Evolutionary conservation across 441 rosid species (phyloP), one percentile per base, ranked within the genome.

Genomic region (Populus tomentosa): DNA sequence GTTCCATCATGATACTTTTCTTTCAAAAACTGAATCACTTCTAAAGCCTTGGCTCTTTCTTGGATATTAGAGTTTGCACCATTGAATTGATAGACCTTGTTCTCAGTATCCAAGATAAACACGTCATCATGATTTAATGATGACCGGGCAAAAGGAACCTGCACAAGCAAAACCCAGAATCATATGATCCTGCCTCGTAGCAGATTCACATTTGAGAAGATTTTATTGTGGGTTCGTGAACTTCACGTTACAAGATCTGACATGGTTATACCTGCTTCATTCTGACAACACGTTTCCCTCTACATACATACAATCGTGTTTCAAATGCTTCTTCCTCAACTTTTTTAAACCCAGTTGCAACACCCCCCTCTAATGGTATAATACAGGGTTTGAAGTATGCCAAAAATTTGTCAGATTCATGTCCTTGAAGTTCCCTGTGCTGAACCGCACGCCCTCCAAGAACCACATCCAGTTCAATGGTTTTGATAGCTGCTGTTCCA

Each of bases 391-490:
- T 97, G 84, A 97, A 97, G 84, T 93, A 97, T 23, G 99, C 90
- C 87, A 97, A 92, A 83, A 97, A 97, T 82, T 88, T 90, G 79
- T 97, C 97, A 83, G 99, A 92, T 84, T 97, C 99, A 81, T 93
- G 92, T 75, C 99, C 97, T 77, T 97, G 99, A 79, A 94, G 82
- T 83, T 97, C 99, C 75, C 99, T 84, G 86, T 97, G 94, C 87
- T 94, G 99, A 77, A 97, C 98, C 70, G 98, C 98, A 72, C 98
- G 97, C 69, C 99, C 98, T 76, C 99, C 99, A 73, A 94, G 95
- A 82, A 72, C 88, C n/a, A 97, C 91, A 86, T 97, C 99, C 70
- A 97, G 97, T 82, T 97, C 98, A 66, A 97, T 93, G 73, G 98
- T 88, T 83, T 97, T 97, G 76, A 94, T 88, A 77, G 99, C 99